A percentile compares a stretch with the other conserved stretches of the same genome.
These are phyloP conservation scores for Coemansia sp. DNA, from an alignment of 192 early-diverging fungal genomes.

Conservation along the genomic window DNA sequence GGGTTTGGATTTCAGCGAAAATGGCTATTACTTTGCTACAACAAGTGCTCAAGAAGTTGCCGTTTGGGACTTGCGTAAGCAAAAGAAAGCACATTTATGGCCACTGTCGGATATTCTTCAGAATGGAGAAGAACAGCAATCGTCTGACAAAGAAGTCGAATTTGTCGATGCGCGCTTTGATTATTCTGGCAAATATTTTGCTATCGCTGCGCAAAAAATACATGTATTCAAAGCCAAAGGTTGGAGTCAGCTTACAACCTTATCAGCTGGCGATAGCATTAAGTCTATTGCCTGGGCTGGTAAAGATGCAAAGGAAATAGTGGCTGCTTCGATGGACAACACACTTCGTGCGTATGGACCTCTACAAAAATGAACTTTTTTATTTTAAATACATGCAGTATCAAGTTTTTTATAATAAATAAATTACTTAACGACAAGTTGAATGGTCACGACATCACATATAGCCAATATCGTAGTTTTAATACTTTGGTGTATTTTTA, in stretches of 20 bases:
- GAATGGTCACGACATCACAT: too few relatives aligned
- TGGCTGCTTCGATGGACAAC: conserved; percentile 20
- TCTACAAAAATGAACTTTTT: neutral
- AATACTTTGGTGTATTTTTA: too few relatives aligned
- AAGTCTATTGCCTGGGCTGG: conserved; percentile 15
- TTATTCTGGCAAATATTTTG: conserved; percentile 80
- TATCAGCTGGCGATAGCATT: conserved; percentile 4
- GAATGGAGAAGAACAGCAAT: neutral
- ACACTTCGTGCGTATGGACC: conserved; percentile 22
- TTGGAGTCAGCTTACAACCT: conserved; percentile 39
- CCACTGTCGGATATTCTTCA: conserved; percentile 12
- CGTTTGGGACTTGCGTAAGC: conserved; percentile 94
- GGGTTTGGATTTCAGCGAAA: conserved; percentile 85
- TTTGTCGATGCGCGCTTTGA: conserved; percentile 65
- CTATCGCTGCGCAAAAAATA: conserved; percentile 64
- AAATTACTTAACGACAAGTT: too few relatives aligned
- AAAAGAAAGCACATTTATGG: conserved; percentile 56
- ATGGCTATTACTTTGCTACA: conserved; percentile 91
- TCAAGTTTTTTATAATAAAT: too few relatives aligned
- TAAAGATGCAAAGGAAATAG: conserved; percentile 4
- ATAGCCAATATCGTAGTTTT: too few relatives aligned
- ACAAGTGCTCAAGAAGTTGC: conserved; percentile 71
- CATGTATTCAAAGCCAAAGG: conserved; percentile 71
- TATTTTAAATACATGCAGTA: too few relatives aligned
- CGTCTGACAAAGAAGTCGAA: neutral